Evolutionary conservation across 1,284 basidiomycete species (phyloP), one percentile per base, ranked within the genome.

Genomic region (Rhodotorula sp.): DNA sequence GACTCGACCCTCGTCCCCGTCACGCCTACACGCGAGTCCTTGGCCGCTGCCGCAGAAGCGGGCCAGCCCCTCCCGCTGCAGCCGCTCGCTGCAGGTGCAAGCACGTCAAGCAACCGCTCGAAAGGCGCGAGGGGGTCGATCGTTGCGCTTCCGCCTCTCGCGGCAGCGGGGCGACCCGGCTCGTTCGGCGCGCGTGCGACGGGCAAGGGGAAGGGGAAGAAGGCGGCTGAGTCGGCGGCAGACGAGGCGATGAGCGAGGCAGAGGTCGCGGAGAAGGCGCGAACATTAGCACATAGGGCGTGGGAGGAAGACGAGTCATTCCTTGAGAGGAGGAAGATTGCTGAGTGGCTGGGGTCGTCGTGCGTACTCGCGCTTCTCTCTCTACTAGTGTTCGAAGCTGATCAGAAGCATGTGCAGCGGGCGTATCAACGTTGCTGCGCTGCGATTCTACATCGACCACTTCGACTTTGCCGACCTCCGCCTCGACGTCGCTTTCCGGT

Each of bases 321-420:
- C 80, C 81, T 96, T 75, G 85, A 88, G 32, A 89, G 89, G 78
- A 94, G 96, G 78, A 96, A 95, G 84, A 92, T 97, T 78, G 94
- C 96, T 1, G 92, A 97, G 81, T 98, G 93, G 89, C 85, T 99
- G 54, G 96, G 96, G 75, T 90, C 92, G 79, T 84, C 88, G 90
- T 94, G 77, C 46, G 15, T 34, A 29, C 29, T 19, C 36, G 61
- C 67, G 41, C 57, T 64, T 39, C 51, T 63, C 25, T 34, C 65
- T 50, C 53, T 15, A 22, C 10, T 5, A 12, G 17, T n/a, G 50
- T n/a, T 8, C 7, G 22, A 1, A 22, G 32, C 36, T 54, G 37
- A 53, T 29, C 55, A 41, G 5, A 12, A 50, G 5, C 19, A 10
- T 32, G 5, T 27, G 27, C 75, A 94, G 92, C 73, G 88, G 88